Percentiles rank a stretch among this genome's conserved stretches.
Evolutionary conservation across 768 basidiomycete genomes (phyloP).

Genomic region (Macrocybe gigantea): DNA sequence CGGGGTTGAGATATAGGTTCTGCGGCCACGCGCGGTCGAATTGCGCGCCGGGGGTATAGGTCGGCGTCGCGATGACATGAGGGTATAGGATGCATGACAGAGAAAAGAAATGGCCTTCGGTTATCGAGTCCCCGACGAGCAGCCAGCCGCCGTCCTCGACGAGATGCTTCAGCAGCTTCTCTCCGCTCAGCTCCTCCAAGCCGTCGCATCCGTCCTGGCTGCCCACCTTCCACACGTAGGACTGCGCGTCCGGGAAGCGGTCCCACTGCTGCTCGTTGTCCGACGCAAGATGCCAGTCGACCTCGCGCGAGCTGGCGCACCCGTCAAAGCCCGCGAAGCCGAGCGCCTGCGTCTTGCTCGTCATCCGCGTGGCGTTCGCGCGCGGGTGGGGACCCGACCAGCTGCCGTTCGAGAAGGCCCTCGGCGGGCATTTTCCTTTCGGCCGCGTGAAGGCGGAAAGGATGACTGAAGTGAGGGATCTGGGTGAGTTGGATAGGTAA

Average conservation of each 20-base stretch:
- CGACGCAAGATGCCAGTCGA: slow-evolving; percentile 55
- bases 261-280: slow-evolving; percentile 42
- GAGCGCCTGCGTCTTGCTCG: slow-evolving; percentile 35
- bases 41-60: slow-evolving; percentile 45
- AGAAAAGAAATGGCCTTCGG: slow-evolving; percentile 72
- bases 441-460: slow-evolving; percentile 6
- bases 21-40: slow-evolving; percentile 67
- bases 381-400: slow-evolving; percentile 33
- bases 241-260: slow-evolving; percentile 46
- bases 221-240: slow-evolving; percentile 50
- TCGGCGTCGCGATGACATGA: slow-evolving; percentile 60
- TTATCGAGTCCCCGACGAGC: slow-evolving; percentile 62
- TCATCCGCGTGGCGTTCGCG: slow-evolving; percentile 28
- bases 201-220: slow-evolving; percentile 29
- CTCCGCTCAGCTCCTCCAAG: slow-evolving; percentile 32
- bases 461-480: background rate
- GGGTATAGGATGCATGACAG: slow-evolving; percentile 62
- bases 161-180: slow-evolving; percentile 45
- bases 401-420: slow-evolving; percentile 25
- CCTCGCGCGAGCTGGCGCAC: slow-evolving; percentile 59
- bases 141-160: slow-evolving; percentile 71
- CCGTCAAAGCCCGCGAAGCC: slow-evolving; percentile 52
- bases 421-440: slow-evolving; percentile 20
- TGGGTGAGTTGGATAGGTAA: slow-evolving; percentile 15
- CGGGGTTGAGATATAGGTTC: slow-evolving; percentile 52